phyloP scores from a whole-genome alignment of 1,139 yeast genomes.

The Tardiomyces depauwii region DNA sequence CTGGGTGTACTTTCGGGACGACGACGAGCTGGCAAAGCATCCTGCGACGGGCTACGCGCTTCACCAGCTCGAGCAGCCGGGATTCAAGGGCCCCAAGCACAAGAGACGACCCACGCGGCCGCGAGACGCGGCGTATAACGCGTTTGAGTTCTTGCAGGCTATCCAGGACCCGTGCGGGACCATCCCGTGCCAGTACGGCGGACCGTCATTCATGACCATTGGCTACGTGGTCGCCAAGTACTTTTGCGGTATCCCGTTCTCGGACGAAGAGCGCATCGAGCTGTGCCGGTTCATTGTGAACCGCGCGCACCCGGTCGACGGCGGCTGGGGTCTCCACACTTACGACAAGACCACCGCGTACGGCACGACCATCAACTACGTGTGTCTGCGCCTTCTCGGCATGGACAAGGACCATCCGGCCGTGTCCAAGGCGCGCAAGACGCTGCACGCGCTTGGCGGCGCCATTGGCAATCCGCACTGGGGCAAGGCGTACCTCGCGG shows the following conservation, averaged over 20 bases:
- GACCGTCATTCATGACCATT: slow-evolving; percentile 95
- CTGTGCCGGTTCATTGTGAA: slow-evolving; percentile 76
- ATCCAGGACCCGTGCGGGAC: slow-evolving; percentile 72
- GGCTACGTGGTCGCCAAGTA: slow-evolving; percentile 76
- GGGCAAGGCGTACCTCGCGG: slow-evolving; percentile 90
- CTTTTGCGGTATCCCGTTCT: slow-evolving; percentile 56
- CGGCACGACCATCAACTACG: slow-evolving; percentile 86
- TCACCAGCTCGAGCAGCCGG: slow-evolving; percentile 47
- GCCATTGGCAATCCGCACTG: slow-evolving; percentile 90
- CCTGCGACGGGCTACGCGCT: slow-evolving; percentile 34
- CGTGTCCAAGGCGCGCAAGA: slow-evolving; percentile 63
- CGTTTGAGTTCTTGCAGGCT: slow-evolving; percentile 55
- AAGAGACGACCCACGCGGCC: slow-evolving; percentile 28
- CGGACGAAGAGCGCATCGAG: slow-evolving; percentile 55
- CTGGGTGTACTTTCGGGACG: slow-evolving; percentile 58
- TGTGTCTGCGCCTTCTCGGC: slow-evolving; percentile 67
- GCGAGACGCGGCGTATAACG: slow-evolving; percentile 56
- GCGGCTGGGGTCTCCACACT: slow-evolving; percentile 98
- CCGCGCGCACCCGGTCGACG: slow-evolving; percentile 92
- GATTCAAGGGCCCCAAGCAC: slow-evolving; percentile 21
- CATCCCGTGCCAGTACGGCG: slow-evolving; percentile 88
- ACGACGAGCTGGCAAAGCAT: slow-evolving; percentile 19
- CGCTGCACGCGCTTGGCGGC: slow-evolving; percentile 69
- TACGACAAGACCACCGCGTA: slow-evolving; percentile 89
- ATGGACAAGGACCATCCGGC: slow-evolving; percentile 65